Base-by-base conservation (phyloP, 2,329 filamentous ascomycete genomes). In the Colletotrichum tropicale region DNA sequence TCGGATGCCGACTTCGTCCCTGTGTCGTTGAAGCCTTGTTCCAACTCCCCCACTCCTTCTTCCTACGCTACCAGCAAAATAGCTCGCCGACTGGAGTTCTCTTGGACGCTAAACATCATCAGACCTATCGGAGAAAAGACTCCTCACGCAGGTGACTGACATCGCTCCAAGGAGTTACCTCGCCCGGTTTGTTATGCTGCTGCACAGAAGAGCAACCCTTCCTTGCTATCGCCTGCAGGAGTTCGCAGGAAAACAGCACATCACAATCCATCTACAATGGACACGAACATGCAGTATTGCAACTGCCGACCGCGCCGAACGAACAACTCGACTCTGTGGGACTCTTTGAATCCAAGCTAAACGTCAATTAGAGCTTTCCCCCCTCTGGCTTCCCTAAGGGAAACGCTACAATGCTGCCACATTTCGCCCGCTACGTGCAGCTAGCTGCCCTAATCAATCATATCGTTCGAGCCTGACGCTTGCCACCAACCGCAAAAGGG, bases 71-170 rank as follows among this genome's bases (percentile, higher is more conserved):
- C 32, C 34, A 26, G 36, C 58, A 28, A 13, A 62, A 36, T 26
- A 38, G n/a, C 34, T 66, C 34, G 38, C 36, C 55, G 34, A 21
- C 21, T 76, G 56, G 56, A 61, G 28, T 43, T 64, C 30, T 48
- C 9, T 15, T 38, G 13, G 52, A 67, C 52, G 64, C 70, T 69
- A 69, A 32, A 74, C 36, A n/a, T 5, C 56, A 15, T 64, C 38
- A 69, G 26, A 18, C 74, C 74, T 76, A 76, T 74, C 70, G 70
- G 72, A 67, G 64, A 76, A 76, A 56, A 61, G 43, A 67, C 18
- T 26, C 10, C 13, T n/a, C 15, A 34, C 21, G 64, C 64, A 38
- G 60, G 52, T 52, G n/a, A 58, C 24, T 43, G 28, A n/a, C 48
- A 55, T 55, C 36, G 30, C n/a, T 56, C 18, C 71, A 18, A 48